Evolutionary conservation across 331 rosid species (phyloP).

Genomic region (Telfairia occidentalis): DNA sequence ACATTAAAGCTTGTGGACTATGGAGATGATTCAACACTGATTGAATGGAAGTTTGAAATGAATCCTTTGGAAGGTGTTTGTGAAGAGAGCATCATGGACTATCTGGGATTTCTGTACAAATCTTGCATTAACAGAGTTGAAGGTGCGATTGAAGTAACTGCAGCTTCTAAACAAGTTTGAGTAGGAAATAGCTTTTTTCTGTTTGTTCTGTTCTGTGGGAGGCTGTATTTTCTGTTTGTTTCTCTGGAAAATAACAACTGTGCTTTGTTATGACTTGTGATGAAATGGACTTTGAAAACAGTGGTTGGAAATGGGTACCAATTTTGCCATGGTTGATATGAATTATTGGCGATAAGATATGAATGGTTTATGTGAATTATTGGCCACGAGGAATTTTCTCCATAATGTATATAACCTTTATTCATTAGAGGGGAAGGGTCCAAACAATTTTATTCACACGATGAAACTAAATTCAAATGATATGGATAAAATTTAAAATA

Average conservation of each 20-base stretch:
- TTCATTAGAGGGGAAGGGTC: no score
- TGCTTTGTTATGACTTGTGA: background rate
- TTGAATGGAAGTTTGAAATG: slow-evolving; percentile 58
- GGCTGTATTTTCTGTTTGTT: background rate
- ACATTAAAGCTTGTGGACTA: slow-evolving; percentile 44
- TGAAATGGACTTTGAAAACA: background rate
- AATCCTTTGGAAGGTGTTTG: slow-evolving; percentile 37
- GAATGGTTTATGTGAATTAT: background rate
- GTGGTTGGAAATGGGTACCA: background rate
- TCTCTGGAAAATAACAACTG: background rate
- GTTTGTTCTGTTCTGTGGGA: background rate
- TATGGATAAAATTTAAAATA: no score
- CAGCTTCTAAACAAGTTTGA: background rate
- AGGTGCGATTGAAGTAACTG: slow-evolving; percentile 26
- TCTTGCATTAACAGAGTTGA: slow-evolving; percentile 63
- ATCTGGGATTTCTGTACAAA: slow-evolving; percentile 54
- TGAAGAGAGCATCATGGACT: slow-evolving; percentile 49
- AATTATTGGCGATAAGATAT: no score
- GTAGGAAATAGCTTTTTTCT: background rate
- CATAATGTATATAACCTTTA: background rate
- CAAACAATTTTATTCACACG: no score
- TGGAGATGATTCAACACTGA: slow-evolving; percentile 45
- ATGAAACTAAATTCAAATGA: no score
- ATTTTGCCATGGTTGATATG: background rate
- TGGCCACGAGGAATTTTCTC: background rate